phyloP scores from a whole-genome alignment of 495 filamentous ascomycete genomes.

The Cenococcum geophilum region DNA sequence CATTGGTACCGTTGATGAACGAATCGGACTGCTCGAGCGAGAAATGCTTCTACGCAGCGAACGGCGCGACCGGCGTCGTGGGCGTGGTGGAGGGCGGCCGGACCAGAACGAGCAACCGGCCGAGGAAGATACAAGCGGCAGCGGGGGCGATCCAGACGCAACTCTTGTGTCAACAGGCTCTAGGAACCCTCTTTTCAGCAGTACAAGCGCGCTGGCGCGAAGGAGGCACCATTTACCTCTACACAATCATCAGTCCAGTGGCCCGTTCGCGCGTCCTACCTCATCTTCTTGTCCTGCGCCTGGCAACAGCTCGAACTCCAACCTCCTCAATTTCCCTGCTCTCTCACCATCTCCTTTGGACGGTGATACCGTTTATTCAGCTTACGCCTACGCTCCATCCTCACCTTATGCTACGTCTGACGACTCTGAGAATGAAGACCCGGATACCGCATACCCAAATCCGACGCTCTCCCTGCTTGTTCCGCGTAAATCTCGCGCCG shows the following conservation, averaged over 20 bases:
- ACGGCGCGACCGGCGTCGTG: slow-evolving; percentile 34
- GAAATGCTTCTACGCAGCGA: slow-evolving; percentile 43
- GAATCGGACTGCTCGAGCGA: slow-evolving; percentile 46
- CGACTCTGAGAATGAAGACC: slow-evolving; percentile 13
- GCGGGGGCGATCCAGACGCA: slow-evolving; percentile 39
- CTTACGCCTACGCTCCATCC: slow-evolving; percentile 10
- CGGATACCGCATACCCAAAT: slow-evolving; percentile 17
- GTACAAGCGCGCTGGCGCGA: slow-evolving; percentile 1
- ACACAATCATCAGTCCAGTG: neutral
- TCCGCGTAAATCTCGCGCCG: slow-evolving; percentile 12
- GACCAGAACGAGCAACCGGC: slow-evolving; percentile 23
- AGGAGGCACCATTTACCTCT: neutral
- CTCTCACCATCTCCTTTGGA: slow-evolving; percentile 12
- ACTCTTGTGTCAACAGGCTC: slow-evolving; percentile 23
- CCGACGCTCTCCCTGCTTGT: slow-evolving; percentile 4
- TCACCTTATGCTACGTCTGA: slow-evolving; percentile 12
- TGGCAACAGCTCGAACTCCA: slow-evolving; percentile 3
- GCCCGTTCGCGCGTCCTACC: neutral
- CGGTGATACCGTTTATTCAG: slow-evolving; percentile 14
- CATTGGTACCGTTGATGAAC: slow-evolving; percentile 43
- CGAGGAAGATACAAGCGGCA: slow-evolving; percentile 42
- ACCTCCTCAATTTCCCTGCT: neutral
- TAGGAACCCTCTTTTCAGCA: slow-evolving; percentile 16
- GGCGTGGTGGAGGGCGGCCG: slow-evolving; percentile 10
- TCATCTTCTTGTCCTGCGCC: neutral